A percentile compares a stretch with the other conserved stretches of the same genome.
Evolutionary conservation across 1,284 basidiomycete genomes (phyloP).

Genomic region (Apiotrichum montevideense): DNA sequence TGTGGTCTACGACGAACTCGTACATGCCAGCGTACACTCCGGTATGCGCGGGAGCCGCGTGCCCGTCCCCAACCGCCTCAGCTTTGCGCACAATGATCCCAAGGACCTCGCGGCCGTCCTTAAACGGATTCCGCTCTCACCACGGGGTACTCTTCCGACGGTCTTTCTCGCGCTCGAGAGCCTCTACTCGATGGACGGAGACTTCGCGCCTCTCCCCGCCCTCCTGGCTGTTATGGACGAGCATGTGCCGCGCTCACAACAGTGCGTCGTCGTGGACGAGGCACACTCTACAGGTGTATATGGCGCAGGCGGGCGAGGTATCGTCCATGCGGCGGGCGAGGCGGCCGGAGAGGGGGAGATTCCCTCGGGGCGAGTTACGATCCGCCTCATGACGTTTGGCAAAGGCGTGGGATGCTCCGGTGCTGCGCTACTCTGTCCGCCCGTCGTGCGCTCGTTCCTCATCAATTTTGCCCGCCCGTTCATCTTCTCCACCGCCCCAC

Average conservation of each 20-base stretch:
- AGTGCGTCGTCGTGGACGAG: conserved; percentile 63
- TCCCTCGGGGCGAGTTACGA: conserved; percentile 35
- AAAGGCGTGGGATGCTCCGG: conserved; percentile 68
- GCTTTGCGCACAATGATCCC: conserved; percentile 73
- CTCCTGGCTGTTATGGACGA: conserved; percentile 54
- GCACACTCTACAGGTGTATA: conserved; percentile 82
- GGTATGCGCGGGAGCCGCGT: conserved; percentile 70
- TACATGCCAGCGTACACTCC: conserved; percentile 90
- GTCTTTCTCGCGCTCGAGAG: conserved; percentile 70
- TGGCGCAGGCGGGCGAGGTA: conserved; percentile 57
- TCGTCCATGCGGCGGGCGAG: conserved; percentile 36
- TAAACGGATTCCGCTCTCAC: background rate
- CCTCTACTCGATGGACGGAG: conserved; percentile 94
- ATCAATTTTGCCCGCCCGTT: conserved; percentile 89
- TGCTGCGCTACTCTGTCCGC: conserved; percentile 69
- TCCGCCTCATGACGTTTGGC: conserved; percentile 58
- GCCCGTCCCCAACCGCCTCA: conserved; percentile 35
- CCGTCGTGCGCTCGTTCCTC: conserved; percentile 70
- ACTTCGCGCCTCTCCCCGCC: conserved; percentile 65
- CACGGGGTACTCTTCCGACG: conserved; percentile 3
- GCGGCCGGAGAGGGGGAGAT: background rate
- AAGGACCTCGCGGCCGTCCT: conserved; percentile 26
- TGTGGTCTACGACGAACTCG: conserved; percentile 77
- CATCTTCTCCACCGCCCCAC: conserved; percentile 80
- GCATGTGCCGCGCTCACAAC: conserved; percentile 42